A percentile compares a stretch with the other conserved stretches of the same genome.
phyloP scores from a whole-genome alignment of 345 rosid genomes.

The Arabis alpina region DNA sequence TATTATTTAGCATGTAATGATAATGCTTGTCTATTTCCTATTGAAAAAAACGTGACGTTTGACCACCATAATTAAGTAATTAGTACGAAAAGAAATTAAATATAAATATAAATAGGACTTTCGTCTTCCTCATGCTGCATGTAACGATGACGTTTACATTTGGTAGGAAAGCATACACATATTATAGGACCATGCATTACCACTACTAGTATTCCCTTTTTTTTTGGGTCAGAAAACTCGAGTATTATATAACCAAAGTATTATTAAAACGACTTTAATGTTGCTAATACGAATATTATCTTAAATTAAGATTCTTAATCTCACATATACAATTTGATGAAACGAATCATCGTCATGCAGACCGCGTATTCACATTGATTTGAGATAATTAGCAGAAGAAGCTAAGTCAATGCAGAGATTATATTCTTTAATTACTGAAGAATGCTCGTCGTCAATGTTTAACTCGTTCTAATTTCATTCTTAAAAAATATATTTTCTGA shows the following conservation, averaged over 20 bases:
- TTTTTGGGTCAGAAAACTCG: not conserved
- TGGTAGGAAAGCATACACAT: not conserved
- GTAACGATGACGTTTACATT: not conserved
- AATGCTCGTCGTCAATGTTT: not conserved
- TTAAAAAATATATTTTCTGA: too few relatives aligned
- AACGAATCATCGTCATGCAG: slow-evolving; percentile 17
- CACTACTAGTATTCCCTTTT: not conserved
- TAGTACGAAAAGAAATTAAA: too few relatives aligned
- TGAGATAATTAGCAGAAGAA: not conserved
- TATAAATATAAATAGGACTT: too few relatives aligned
- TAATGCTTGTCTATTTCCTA: too few relatives aligned
- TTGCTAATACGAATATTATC: not conserved
- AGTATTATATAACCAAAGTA: not conserved
- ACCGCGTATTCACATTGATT: slow-evolving; percentile 13
- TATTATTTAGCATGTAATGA: too few relatives aligned
- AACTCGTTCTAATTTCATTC: too few relatives aligned
- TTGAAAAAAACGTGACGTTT: too few relatives aligned
- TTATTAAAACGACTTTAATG: not conserved
- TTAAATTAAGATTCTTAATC: too few relatives aligned
- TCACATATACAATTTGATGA: not conserved
- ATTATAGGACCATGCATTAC: not conserved
- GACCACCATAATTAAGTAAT: too few relatives aligned
- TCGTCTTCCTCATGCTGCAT: too few relatives aligned
- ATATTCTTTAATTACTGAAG: not conserved
- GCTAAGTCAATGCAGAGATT: not conserved